phyloP scores from a whole-genome alignment of 2,329 filamentous ascomycete species.

The Mollisiaceae sp. region DNA sequence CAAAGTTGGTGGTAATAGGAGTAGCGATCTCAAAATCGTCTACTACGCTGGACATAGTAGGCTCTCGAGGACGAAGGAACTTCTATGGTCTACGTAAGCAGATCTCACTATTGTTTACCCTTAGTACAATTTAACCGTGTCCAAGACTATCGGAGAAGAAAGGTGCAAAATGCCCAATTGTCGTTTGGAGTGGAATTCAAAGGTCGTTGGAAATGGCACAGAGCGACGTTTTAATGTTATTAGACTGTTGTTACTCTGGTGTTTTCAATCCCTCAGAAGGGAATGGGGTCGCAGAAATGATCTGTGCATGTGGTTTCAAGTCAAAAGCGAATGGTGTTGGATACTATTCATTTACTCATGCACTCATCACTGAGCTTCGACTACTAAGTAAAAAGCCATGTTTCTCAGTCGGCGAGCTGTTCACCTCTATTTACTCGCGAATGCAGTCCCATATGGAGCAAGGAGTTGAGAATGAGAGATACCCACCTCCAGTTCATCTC shows the following conservation, averaged over 20 bases:
- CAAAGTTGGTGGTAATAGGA: slow-evolving; percentile 4
- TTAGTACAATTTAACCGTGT: background rate
- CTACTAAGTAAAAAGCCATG: background rate
- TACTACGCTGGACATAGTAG: slow-evolving; percentile 19
- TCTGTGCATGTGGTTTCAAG: slow-evolving; percentile 14
- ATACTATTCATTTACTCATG: slow-evolving; percentile 16
- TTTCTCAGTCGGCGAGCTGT: slow-evolving; percentile 18
- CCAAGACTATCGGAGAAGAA: background rate
- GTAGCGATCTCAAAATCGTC: slow-evolving; percentile 19
- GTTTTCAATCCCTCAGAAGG: slow-evolving; percentile 5
- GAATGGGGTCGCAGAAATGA: slow-evolving; percentile 23
- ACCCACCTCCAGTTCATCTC: slow-evolving; percentile 11
- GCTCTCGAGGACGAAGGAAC: slow-evolving; percentile 1
- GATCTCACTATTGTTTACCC: background rate
- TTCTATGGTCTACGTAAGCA: slow-evolving; percentile 14
- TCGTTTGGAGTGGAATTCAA: slow-evolving; percentile 20
- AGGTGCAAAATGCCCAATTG: background rate
- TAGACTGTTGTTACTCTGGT: slow-evolving; percentile 18
- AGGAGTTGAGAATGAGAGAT: slow-evolving; percentile 7
- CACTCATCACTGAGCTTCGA: slow-evolving; percentile 13
- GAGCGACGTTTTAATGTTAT: slow-evolving; percentile 22
- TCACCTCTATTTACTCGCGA: slow-evolving; percentile 8
- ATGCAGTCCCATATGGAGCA: background rate
- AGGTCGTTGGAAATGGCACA: slow-evolving; percentile 14
- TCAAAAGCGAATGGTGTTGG: slow-evolving; percentile 13